phyloP scores from a whole-genome alignment of 2,329 filamentous ascomycete genomes.

The Mycosphaerella sp. region DNA sequence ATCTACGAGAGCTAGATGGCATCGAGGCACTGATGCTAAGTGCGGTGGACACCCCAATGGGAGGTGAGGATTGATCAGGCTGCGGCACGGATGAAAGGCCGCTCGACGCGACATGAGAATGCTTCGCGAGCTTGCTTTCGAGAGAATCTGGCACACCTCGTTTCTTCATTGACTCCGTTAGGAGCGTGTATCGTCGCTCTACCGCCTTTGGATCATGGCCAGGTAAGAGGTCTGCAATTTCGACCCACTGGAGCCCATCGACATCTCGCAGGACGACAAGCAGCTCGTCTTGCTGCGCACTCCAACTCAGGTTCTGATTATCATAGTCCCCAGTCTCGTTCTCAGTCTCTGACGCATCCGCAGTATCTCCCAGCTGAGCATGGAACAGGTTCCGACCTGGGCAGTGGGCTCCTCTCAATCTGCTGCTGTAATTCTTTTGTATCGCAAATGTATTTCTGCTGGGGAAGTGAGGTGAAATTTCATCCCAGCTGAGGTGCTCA shows the following conservation, averaged over 20 bases:
- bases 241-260: conserved; percentile 27
- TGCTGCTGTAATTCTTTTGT: conserved; percentile 21
- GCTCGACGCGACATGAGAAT: background rate
- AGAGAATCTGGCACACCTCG: background rate
- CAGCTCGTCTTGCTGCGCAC: conserved; percentile 32
- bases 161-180: conserved; percentile 4
- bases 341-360: background rate
- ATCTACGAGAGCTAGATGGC: background rate
- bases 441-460: conserved; percentile 17
- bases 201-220: conserved; percentile 14
- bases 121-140: background rate
- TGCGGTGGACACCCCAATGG: background rate
- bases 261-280: conserved; percentile 31
- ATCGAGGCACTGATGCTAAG: background rate
- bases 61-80: background rate
- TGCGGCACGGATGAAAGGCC: background rate
- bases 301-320: conserved; percentile 23
- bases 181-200: conserved; percentile 19
- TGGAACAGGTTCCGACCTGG: conserved; percentile 26
- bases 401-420: conserved; percentile 23
- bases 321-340: conserved; percentile 8
- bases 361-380: conserved; percentile 1
- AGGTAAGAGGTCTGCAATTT: conserved; percentile 19
- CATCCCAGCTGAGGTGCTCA: conserved; percentile 8
- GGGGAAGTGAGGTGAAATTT: conserved; percentile 15